These are phyloP conservation scores for Suillus alpinus DNA, from an alignment of 768 basidiomycete species.

Conservation along the genomic window DNA sequence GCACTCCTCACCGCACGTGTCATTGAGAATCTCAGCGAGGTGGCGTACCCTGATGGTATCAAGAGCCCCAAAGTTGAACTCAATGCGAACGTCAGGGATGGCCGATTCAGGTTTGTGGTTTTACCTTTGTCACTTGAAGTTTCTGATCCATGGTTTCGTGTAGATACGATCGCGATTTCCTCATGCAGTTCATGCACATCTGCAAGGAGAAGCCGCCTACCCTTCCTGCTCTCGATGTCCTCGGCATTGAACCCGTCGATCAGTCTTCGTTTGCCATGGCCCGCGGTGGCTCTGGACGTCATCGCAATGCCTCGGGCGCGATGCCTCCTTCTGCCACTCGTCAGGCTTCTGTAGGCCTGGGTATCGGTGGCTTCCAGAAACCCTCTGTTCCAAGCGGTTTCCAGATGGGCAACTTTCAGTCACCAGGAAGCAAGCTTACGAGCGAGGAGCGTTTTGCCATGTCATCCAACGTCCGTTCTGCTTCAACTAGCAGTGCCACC, in stretches of 20 bases:
- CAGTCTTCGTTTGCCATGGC: constrained; percentile 47
- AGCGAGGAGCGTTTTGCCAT: constrained; percentile 67
- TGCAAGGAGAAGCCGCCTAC: constrained; percentile 95
- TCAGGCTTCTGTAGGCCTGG: constrained; percentile 50
- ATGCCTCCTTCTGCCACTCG: constrained; percentile 42
- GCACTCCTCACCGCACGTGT: constrained; percentile 78
- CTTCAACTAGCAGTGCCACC: constrained; percentile 51
- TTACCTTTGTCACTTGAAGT: neutral
- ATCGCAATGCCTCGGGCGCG: constrained; percentile 45
- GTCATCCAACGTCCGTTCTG: constrained; percentile 45
- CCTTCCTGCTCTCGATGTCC: constrained; percentile 84
- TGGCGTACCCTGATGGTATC: constrained; percentile 82
- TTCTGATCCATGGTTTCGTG: neutral
- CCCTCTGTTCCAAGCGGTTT: constrained; percentile 29
- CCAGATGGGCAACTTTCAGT: constrained; percentile 70
- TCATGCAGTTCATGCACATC: constrained; percentile 91
- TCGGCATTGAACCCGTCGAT: constrained; percentile 83
- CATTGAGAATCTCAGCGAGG: constrained; percentile 76
- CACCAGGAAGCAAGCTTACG: constrained; percentile 52
- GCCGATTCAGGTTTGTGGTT: constrained; percentile 73
- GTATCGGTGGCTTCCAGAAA: constrained; percentile 35
- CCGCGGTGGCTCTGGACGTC: constrained; percentile 66
- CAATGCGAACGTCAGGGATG: constrained; percentile 78
- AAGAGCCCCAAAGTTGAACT: constrained; percentile 81
- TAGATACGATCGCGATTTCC: constrained; percentile 96